These are phyloP conservation scores for Teratosphaeria viscida DNA, from an alignment of 2,329 filamentous ascomycete genomes.

Conservation along the genomic window DNA sequence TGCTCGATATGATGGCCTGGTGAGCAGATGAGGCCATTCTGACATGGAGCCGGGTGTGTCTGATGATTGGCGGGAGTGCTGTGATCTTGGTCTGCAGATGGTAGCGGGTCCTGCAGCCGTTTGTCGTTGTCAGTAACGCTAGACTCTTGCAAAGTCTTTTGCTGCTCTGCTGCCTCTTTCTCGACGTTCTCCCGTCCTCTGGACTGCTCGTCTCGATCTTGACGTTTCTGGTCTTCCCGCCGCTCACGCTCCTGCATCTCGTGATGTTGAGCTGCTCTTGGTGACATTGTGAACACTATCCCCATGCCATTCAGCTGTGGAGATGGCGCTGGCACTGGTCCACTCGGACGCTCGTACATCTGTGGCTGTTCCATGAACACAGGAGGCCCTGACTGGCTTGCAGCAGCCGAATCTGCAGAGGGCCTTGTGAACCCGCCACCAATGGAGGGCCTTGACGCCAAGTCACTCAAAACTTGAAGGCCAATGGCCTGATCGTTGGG, in stretches of 20 bases:
- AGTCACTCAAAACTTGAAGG: slow-evolving; percentile 23
- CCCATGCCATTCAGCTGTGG: not conserved
- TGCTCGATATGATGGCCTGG: not conserved
- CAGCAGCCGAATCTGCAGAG: not conserved
- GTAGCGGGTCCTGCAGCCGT: not conserved
- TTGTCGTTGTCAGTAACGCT: not conserved
- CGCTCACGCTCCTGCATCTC: not conserved
- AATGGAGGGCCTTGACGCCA: slow-evolving; percentile 15
- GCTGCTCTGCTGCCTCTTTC: not conserved
- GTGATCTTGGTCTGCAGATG: not conserved
- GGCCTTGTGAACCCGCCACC: not conserved
- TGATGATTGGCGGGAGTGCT: not conserved
- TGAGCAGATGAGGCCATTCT: not conserved
- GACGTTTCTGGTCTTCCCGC: not conserved
- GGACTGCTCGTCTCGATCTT: not conserved
- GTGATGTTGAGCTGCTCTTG: not conserved
- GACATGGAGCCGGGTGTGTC: not conserved
- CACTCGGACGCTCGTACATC: not conserved
- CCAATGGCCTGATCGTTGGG: slow-evolving; percentile 33
- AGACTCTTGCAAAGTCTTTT: not conserved
- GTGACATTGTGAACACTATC: slow-evolving; percentile 4
- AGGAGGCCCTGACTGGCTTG: not conserved
- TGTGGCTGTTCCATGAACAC: not conserved
- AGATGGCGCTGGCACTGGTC: not conserved
- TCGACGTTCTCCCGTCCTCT: not conserved